Evolutionary conservation across 805 yeast genomes (phyloP).

Genomic region (Jamesozyma lodderae): DNA sequence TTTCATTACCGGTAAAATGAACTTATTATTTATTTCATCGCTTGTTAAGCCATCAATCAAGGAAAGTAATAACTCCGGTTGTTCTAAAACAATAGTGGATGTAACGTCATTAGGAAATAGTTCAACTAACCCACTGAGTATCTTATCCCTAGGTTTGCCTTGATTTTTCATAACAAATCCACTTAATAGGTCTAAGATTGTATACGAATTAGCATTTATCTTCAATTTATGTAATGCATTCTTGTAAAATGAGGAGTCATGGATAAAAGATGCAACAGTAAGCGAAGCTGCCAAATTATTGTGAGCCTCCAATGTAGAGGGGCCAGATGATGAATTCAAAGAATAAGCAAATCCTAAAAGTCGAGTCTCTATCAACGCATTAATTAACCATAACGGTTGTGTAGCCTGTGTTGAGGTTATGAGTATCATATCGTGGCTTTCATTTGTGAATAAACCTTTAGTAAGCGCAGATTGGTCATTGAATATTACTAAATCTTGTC

Average conservation of each 20-base stretch:
- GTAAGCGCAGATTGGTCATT: slow-evolving; percentile 41
- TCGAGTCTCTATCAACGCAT: slow-evolving; percentile 44
- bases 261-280: slow-evolving; percentile 24
- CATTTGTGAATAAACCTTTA: slow-evolving; percentile 9
- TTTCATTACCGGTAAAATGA: slow-evolving; percentile 21
- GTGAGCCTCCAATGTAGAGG: not conserved
- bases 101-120: slow-evolving; percentile 36
- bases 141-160: slow-evolving; percentile 62
- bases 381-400: slow-evolving; percentile 54
- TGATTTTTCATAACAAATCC: slow-evolving; percentile 32
- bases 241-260: slow-evolving; percentile 14
- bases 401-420: slow-evolving; percentile 43
- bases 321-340: slow-evolving; percentile 21
- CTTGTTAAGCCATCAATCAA: slow-evolving; percentile 21
- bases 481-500: slow-evolving; percentile 50
- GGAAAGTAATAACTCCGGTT: slow-evolving; percentile 26
- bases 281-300: slow-evolving; percentile 10
- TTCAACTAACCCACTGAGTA: slow-evolving; percentile 62
- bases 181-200: slow-evolving; percentile 39
- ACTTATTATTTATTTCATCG: slow-evolving; percentile 20
- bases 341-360: slow-evolving; percentile 37
- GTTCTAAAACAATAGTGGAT: slow-evolving; percentile 22
- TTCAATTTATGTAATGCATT: slow-evolving; percentile 19
- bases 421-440: slow-evolving; percentile 24
- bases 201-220: slow-evolving; percentile 17